A percentile compares a stretch with the other conserved stretches of the same genome.
These are phyloP conservation scores for Talaromyces wortmannii DNA, from an alignment of 495 filamentous ascomycete genomes.

Conservation along the genomic window DNA sequence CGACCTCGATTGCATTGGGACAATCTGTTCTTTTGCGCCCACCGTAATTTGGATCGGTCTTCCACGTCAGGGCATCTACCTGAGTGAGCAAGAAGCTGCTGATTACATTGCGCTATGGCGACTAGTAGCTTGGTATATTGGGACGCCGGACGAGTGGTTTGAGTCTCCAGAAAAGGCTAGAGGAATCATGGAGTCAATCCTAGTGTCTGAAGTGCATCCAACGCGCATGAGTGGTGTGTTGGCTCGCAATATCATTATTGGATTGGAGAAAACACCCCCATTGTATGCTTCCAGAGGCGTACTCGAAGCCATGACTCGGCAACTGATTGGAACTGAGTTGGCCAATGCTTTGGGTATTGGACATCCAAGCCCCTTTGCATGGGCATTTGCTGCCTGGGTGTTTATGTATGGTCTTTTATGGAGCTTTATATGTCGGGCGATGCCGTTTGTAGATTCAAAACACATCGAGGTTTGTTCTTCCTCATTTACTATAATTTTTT, in stretches of 20 bases:
- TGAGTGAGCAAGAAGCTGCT: slow-evolving; percentile 50
- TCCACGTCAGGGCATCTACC: slow-evolving; percentile 65
- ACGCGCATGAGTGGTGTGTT: slow-evolving; percentile 52
- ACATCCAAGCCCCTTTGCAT: slow-evolving; percentile 47
- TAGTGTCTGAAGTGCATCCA: slow-evolving; percentile 57
- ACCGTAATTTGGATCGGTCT: slow-evolving; percentile 61
- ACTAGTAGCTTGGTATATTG: slow-evolving; percentile 65
- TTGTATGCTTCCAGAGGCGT: slow-evolving; percentile 55
- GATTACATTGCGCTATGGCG: slow-evolving; percentile 76
- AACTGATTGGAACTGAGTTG: slow-evolving; percentile 62
- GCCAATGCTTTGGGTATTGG: slow-evolving; percentile 53
- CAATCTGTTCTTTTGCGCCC: slow-evolving; percentile 62
- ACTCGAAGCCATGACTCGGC: slow-evolving; percentile 57
- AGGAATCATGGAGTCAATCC: slow-evolving; percentile 57
- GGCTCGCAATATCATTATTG: slow-evolving; percentile 67
- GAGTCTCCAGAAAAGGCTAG: slow-evolving; percentile 45
- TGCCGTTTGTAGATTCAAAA: too few species aligned
- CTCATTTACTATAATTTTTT: too few species aligned
- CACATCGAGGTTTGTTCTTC: too few species aligned
- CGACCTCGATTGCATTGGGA: slow-evolving; percentile 66
- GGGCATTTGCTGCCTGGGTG: slow-evolving; percentile 59
- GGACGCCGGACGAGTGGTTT: slow-evolving; percentile 54
- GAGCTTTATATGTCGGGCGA: slow-evolving; percentile 19
- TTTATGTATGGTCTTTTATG: slow-evolving; percentile 53
- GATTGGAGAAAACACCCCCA: slow-evolving; percentile 56